phyloP scores from a whole-genome alignment of 345 rosid genomes.

The Salix caprea region DNA sequence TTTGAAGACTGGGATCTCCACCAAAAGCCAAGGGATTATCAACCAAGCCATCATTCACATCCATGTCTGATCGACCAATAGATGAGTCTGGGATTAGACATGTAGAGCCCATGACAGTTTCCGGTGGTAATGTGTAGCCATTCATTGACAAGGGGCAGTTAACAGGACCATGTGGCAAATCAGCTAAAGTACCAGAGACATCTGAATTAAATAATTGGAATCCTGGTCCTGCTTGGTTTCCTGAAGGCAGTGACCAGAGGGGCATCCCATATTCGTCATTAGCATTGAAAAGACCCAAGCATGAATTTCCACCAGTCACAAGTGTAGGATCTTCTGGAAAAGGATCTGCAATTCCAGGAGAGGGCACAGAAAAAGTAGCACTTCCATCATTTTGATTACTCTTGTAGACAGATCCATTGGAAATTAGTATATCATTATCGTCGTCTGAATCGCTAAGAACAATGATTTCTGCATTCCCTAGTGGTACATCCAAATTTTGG shows the following conservation, averaged over 20 bases:
- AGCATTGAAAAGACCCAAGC: constrained; percentile 56
- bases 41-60: constrained; percentile 60
- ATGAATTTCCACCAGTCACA: constrained; percentile 48
- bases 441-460: constrained; percentile 92
- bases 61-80: constrained; percentile 45
- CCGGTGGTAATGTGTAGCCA: constrained; percentile 61
- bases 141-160: constrained; percentile 53
- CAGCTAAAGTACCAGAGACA: constrained; percentile 53
- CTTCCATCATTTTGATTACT: constrained; percentile 48
- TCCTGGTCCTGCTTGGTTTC: constrained; percentile 57
- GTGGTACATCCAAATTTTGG: constrained; percentile 43
- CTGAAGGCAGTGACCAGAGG: constrained; percentile 70
- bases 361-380: constrained; percentile 53
- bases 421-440: constrained; percentile 56
- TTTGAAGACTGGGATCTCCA: constrained; percentile 84
- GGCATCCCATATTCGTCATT: constrained; percentile 68
- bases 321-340: constrained; percentile 56
- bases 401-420: constrained; percentile 47
- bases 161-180: constrained; percentile 50
- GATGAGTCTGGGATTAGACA: constrained; percentile 48
- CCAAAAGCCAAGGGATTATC: constrained; percentile 77
- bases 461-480: constrained; percentile 62
- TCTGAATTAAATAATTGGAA: constrained; percentile 74
- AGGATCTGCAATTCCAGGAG: constrained; percentile 50
- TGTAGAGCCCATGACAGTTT: constrained; percentile 41